Evolutionary conservation across 768 basidiomycete species (phyloP), one percentile per base, ranked within the genome.

Genomic region (Termitomyces heimii): DNA sequence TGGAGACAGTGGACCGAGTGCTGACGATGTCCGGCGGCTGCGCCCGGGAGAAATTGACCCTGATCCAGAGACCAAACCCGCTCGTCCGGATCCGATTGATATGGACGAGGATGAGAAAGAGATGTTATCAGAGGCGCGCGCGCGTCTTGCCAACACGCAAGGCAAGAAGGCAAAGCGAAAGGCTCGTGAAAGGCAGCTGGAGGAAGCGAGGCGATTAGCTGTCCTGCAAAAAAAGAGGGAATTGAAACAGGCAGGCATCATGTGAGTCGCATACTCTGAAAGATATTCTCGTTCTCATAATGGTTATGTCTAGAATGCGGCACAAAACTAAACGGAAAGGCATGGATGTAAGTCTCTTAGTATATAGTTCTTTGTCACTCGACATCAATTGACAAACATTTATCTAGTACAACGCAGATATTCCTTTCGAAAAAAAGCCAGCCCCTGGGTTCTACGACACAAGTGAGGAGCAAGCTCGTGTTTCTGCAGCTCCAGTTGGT

Each of bases 21-120:
- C 89, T n/a, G 97, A 97, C 55, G 95, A 98, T 62, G 85, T 96
- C 40, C 80, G 96, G 54, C 81, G 85, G 59, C 75, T 99, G 60
- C 80, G 94, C 50, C 94, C 97, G 8, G 97, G 97, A 44, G 97
- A 98, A 74, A 96, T 99, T 58, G 97, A 99, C 71, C 95, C 96
- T 6, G 95, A 99, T 74, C 97, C 97, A 14, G 97, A 99, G 73
- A 97, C 95, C 10, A 95, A 98, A 67, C 94, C 97, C 48, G 97
- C 97, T 12, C 83, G 97, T 28, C 97, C 97, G 5, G 97, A 99
- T 75, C 97, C 97, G 6, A 98, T 98, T 64, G 97, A 99, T 74
- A 99, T 99, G 97, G 97, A 99, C 68, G 97, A 99, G 74, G 97
- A 98, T 68, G 95, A 98, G 73, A 98, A 98, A 85, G 97, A 98